phyloP scores from a whole-genome alignment of 2,329 filamentous ascomycete species.

The Neonectria ditissima region DNA sequence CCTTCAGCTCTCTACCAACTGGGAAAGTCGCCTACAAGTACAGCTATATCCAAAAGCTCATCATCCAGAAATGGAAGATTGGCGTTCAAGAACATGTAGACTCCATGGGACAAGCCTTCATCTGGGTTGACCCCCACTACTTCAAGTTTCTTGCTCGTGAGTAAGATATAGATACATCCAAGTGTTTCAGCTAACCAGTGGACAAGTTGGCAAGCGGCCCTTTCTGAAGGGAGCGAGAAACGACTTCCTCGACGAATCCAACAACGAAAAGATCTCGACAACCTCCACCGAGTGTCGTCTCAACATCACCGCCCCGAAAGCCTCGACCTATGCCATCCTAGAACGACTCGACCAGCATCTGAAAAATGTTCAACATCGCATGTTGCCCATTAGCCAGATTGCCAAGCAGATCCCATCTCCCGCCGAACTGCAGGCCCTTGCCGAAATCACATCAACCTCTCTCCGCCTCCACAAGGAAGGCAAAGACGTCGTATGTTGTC shows the following conservation, averaged over 20 bases:
- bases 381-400: constrained; percentile 42
- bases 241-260: constrained; percentile 48
- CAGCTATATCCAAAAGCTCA: constrained; percentile 55
- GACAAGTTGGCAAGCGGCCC: constrained; percentile 28
- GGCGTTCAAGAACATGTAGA: constrained; percentile 59
- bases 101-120: constrained; percentile 54
- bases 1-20: constrained; percentile 42
- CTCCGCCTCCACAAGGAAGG: constrained; percentile 37
- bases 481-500: constrained; percentile 38
- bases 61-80: constrained; percentile 64
- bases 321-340: constrained; percentile 48
- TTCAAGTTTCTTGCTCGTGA: constrained; percentile 61
- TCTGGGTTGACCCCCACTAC: constrained; percentile 55
- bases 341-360: constrained; percentile 50
- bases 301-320: constrained; percentile 48
- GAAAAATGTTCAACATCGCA: constrained; percentile 41
- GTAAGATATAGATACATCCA: constrained; percentile 35
- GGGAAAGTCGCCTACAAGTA: constrained; percentile 52
- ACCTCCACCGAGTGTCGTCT: constrained; percentile 38
- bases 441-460: constrained; percentile 49
- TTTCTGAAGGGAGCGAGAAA: constrained; percentile 45
- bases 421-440: constrained; percentile 47
- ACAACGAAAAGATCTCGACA: constrained; percentile 47
- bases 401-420: constrained; percentile 31
- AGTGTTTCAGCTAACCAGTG: constrained; percentile 13